Conservation (phyloP, 2,329 filamentous ascomycete genomes). For the Coniosporium uncinatum region DNA sequence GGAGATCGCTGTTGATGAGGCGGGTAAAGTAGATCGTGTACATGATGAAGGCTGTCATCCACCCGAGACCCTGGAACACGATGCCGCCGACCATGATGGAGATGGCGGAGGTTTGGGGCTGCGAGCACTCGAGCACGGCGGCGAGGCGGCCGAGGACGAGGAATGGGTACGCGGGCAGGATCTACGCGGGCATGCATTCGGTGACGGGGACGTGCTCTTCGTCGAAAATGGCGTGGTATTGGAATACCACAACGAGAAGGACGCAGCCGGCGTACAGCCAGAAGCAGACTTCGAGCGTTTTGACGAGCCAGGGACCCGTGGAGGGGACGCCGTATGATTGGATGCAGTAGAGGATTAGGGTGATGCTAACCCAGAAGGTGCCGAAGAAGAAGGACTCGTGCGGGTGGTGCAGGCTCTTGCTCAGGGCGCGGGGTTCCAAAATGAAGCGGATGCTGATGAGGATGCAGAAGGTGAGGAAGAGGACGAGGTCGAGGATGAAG, state of each 20-base stretch:
- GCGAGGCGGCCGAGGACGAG: constrained; percentile 32
- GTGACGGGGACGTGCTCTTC: constrained; percentile 25
- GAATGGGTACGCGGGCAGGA: constrained; percentile 22
- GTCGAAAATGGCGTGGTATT: constrained; percentile 27
- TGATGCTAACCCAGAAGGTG: constrained; percentile 64
- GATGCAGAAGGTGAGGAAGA: constrained; percentile 52
- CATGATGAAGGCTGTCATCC: constrained; percentile 35
- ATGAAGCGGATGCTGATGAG: constrained; percentile 56
- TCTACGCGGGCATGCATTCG: constrained; percentile 34
- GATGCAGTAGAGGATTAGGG: constrained; percentile 61
- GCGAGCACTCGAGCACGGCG: constrained; percentile 18
- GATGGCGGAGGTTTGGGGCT: constrained; percentile 19
- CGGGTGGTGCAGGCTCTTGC: constrained; percentile 39
- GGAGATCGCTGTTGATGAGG: constrained; percentile 34
- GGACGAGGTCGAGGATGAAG: constrained; percentile 42
- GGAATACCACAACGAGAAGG: constrained; percentile 48
- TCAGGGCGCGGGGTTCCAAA: constrained; percentile 48
- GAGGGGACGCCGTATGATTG: constrained; percentile 59
- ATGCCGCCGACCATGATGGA: constrained; percentile 36
- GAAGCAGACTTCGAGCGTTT: constrained; percentile 57
- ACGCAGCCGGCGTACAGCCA: constrained; percentile 63
- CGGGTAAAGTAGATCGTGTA: constrained; percentile 35
- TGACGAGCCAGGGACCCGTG: constrained; percentile 47
- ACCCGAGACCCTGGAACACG: constrained; percentile 39
- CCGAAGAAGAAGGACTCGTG: constrained; percentile 67